Conservation (phyloP, 352 stramenopile genomes). For the Phytophthora citricola region DNA sequence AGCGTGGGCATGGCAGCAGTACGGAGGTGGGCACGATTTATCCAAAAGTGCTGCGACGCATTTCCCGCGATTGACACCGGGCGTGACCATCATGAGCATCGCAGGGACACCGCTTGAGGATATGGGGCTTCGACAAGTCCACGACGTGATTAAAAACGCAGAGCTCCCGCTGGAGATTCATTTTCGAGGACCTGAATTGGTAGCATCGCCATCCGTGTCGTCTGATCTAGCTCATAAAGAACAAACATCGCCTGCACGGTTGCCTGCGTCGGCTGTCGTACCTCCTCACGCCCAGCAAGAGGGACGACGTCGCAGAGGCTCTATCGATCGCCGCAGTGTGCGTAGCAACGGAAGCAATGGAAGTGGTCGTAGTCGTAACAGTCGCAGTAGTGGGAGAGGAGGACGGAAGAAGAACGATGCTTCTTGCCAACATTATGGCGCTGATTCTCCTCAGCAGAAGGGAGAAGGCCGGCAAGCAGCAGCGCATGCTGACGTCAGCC, state of each 20-base stretch:
- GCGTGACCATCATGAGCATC: constrained; percentile 81
- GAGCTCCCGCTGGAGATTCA: constrained; percentile 69
- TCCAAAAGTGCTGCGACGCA: constrained; percentile 73
- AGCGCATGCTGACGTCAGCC: constrained; percentile 15
- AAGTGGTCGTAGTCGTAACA: constrained; percentile 38
- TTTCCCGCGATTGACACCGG: constrained; percentile 72
- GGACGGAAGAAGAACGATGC: constrained; percentile 28
- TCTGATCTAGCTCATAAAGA: constrained; percentile 17
- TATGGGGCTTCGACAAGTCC: constrained; percentile 82
- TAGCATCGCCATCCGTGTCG: constrained; percentile 10
- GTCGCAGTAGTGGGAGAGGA: constrained; percentile 30
- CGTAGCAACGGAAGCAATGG: constrained; percentile 42
- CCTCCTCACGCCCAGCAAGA: constrained; percentile 20
- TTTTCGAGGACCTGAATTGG: constrained; percentile 51
- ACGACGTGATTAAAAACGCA: constrained; percentile 86
- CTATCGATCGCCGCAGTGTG: constrained; percentile 35
- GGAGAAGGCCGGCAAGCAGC: constrained; percentile 4
- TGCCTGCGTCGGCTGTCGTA: constrained; percentile 4
- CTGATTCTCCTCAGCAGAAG: constrained; percentile 33
- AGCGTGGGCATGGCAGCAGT: constrained; percentile 67
- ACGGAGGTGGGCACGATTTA: constrained; percentile 89
- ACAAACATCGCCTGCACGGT: constrained; percentile 12
- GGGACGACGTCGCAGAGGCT: constrained; percentile 24
- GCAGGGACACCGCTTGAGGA: constrained; percentile 59
- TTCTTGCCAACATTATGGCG: constrained; percentile 11